Percentiles rank a stretch among this genome's conserved stretches.
These are phyloP conservation scores for Candida verbasci DNA, from an alignment of 805 yeast genomes.

Conservation along the genomic window DNA sequence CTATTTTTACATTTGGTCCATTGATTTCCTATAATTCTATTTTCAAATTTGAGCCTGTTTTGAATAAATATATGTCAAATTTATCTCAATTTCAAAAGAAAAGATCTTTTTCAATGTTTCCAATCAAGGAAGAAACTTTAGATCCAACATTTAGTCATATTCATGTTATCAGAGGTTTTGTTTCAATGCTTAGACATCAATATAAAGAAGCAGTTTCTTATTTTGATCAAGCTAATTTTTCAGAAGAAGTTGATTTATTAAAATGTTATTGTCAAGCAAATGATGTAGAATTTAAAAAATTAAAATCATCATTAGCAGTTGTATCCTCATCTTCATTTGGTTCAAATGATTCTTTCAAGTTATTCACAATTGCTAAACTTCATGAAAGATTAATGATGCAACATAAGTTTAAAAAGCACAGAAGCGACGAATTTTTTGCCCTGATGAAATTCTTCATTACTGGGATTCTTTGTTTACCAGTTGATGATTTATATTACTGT, in stretches of 20 bases:
- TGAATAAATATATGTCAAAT: constrained; percentile 1
- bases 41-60: constrained; percentile 2
- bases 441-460: neutral
- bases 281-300: neutral
- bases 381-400: neutral
- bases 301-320: neutral
- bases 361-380: neutral
- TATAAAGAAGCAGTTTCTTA: constrained; percentile 1
- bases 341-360: neutral
- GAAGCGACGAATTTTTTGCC: neutral
- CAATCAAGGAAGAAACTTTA: neutral
- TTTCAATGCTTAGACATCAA: constrained; percentile 4
- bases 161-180: constrained; percentile 1
- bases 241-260: neutral
- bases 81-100: neutral
- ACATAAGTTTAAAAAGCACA: neutral
- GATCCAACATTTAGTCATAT: neutral
- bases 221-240: neutral
- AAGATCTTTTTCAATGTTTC: constrained; percentile 1
- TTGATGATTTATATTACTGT: constrained; percentile 4
- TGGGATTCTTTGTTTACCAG: neutral
- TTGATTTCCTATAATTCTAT: neutral
- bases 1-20: constrained; percentile 5
- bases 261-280: constrained; percentile 4
- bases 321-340: no score